phyloP scores from a whole-genome alignment of 2,329 filamentous ascomycete species.

The Fusarium algeriense region DNA sequence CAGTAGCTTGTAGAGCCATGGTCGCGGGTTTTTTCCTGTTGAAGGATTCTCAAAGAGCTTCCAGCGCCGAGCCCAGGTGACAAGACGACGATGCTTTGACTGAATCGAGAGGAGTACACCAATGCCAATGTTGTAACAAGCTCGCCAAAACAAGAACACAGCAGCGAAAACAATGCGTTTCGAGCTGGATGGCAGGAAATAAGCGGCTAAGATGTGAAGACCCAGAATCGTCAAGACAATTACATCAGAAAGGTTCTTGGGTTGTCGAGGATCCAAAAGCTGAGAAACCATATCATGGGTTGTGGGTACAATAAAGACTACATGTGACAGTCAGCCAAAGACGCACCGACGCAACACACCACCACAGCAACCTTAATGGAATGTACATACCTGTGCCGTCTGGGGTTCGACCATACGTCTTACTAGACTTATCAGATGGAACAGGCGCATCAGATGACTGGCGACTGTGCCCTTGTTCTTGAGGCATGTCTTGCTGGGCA shows the following conservation, averaged over 20 bases:
- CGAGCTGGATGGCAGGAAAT: constrained; percentile 74
- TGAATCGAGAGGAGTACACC: constrained; percentile 89
- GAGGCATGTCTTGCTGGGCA: constrained; percentile 32
- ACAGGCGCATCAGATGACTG: constrained; percentile 27
- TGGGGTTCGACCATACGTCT: constrained; percentile 91
- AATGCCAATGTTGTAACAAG: constrained; percentile 93
- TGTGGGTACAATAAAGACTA: constrained; percentile 94
- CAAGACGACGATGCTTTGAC: constrained; percentile 87
- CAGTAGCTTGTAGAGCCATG: constrained; percentile 84
- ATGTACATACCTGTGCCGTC: constrained; percentile 83
- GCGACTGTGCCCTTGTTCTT: constrained; percentile 24
- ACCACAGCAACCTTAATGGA: constrained; percentile 4
- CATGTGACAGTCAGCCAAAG: constrained; percentile 45
- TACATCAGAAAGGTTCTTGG: constrained; percentile 92
- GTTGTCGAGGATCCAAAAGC: constrained; percentile 91
- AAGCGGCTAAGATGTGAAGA: constrained; percentile 79
- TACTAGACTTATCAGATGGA: constrained; percentile 61
- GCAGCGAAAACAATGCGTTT: constrained; percentile 83
- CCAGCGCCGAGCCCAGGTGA: constrained; percentile 88
- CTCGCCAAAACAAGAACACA: constrained; percentile 92
- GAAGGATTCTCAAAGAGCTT: constrained; percentile 87
- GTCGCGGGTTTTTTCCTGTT: constrained; percentile 84
- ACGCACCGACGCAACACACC: constrained; percentile 19
- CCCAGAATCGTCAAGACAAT: constrained; percentile 83
- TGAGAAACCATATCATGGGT: constrained; percentile 99